Evolutionary conservation across 2,329 filamentous ascomycete genomes (phyloP).

Genomic region (Alternaria triticina): DNA sequence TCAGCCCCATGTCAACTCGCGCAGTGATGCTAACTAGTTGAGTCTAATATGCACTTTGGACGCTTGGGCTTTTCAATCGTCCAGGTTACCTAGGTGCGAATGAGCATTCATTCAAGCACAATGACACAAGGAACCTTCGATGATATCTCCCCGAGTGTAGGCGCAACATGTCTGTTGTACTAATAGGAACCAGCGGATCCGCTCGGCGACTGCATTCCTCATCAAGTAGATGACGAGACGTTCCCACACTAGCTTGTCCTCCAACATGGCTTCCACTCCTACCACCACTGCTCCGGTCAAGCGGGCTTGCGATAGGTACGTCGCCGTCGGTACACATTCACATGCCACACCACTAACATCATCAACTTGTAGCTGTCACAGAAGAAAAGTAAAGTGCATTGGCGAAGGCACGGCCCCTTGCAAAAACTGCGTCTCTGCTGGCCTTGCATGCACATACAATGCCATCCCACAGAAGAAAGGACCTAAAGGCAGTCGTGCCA

Average conservation of each 20-base stretch:
- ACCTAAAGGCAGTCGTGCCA: conserved; percentile 67
- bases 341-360: conserved; percentile 17
- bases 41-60: conserved; percentile 42
- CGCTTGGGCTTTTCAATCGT: conserved; percentile 42
- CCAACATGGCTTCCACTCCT: conserved; percentile 29
- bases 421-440: conserved; percentile 66
- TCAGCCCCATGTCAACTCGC: conserved; percentile 29
- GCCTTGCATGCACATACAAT: conserved; percentile 68
- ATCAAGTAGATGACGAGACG: conserved; percentile 23
- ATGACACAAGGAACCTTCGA: conserved; percentile 41
- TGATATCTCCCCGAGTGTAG: conserved; percentile 28
- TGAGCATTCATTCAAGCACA: conserved; percentile 36
- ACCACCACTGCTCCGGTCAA: conserved; percentile 48
- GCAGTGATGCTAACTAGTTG: conserved; percentile 38
- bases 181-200: conserved; percentile 34
- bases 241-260: conserved; percentile 2
- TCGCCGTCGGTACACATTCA: conserved; percentile 13
- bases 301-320: conserved; percentile 52
- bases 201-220: conserved; percentile 26
- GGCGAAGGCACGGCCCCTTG: conserved; percentile 60
- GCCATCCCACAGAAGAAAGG: conserved; percentile 70
- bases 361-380: conserved; percentile 48
- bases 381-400: conserved; percentile 60
- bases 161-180: conserved; percentile 34
- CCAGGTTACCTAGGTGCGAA: conserved; percentile 39